Evolutionary conservation across 169 alveolate species (phyloP).

Genomic region (Plasmodium malariae): DNA sequence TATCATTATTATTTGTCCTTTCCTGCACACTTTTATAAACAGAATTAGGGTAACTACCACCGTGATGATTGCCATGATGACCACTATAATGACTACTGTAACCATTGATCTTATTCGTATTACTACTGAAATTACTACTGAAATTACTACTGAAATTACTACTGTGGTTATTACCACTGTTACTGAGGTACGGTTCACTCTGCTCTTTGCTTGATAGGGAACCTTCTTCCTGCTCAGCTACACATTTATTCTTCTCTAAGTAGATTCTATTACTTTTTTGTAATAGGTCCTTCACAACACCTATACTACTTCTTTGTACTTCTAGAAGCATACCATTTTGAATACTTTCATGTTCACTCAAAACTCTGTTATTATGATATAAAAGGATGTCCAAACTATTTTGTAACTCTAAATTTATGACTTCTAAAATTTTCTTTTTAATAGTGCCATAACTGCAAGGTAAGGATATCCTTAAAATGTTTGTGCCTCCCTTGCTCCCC

Average conservation of each 20-base stretch:
- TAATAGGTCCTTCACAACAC: conserved; percentile 22
- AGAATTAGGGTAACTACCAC: too few relatives aligned
- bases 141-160: neutral
- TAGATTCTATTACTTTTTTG: conserved; percentile 37
- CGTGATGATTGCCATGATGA: too few relatives aligned
- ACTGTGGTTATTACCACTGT: neutral
- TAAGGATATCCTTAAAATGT: conserved; percentile 54
- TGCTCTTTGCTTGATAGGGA: neutral
- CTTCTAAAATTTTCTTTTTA: conserved; percentile 57
- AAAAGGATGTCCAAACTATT: conserved; percentile 53
- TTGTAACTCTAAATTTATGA: conserved; percentile 31
- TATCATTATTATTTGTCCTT: too few relatives aligned
- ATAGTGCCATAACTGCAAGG: conserved; percentile 71
- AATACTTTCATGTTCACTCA: conserved; percentile 74
- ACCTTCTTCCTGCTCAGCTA: neutral
- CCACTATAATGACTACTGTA: too few relatives aligned
- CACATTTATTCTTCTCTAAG: conserved; percentile 51
- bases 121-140: too few relatives aligned
- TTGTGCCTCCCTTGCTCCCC: conserved; percentile 59
- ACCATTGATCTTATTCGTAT: too few relatives aligned
- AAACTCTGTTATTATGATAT: conserved; percentile 51
- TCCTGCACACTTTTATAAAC: too few relatives aligned
- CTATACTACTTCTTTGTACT: conserved; percentile 53
- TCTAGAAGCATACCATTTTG: conserved; percentile 59
- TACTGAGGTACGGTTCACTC: neutral